A percentile compares a stretch with the other conserved stretches of the same genome.
Conservation (phyloP, 306 rosid genomes). For the Dicorynia guianensis region DNA sequence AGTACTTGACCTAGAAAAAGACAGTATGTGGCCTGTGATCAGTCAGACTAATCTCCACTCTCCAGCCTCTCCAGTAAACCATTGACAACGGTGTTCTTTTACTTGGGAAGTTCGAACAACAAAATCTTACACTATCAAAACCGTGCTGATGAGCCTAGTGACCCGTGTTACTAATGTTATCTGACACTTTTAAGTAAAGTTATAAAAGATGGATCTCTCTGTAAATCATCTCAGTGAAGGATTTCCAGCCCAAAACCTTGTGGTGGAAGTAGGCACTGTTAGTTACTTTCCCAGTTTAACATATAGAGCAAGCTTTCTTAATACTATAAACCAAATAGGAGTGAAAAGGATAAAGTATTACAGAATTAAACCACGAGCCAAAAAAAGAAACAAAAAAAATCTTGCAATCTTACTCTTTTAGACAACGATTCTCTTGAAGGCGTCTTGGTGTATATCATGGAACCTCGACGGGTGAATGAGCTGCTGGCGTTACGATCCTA, state of each 20-base stretch:
- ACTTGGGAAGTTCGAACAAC: background rate
- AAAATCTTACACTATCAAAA: background rate
- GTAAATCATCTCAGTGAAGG: conserved; percentile 20
- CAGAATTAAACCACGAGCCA: background rate
- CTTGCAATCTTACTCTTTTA: conserved; percentile 58
- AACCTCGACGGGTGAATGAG: conserved; percentile 88
- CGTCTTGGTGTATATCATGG: conserved; percentile 89
- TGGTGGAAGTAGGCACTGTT: background rate
- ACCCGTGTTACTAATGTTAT: conserved; percentile 4
- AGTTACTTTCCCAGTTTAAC: too few relatives aligned
- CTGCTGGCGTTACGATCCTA: conserved; percentile 88
- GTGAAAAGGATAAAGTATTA: too few relatives aligned
- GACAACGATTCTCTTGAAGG: conserved; percentile 81
- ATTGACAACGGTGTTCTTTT: background rate
- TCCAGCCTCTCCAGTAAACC: conserved; percentile 20
- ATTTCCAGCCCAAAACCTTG: conserved; percentile 27
- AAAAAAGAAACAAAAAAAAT: background rate
- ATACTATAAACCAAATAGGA: too few relatives aligned
- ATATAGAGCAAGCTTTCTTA: too few relatives aligned
- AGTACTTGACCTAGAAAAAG: conserved; percentile 15
- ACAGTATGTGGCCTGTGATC: background rate
- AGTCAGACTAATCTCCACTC: conserved; percentile 9
- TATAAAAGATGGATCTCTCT: conserved; percentile 5
- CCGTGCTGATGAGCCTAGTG: conserved; percentile 3
- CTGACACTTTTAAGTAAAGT: conserved; percentile 1